Evolutionary conservation across 495 filamentous ascomycete genomes (phyloP), one percentile per base, ranked within the genome.

Genomic region (Cryomyces antarcticus): DNA sequence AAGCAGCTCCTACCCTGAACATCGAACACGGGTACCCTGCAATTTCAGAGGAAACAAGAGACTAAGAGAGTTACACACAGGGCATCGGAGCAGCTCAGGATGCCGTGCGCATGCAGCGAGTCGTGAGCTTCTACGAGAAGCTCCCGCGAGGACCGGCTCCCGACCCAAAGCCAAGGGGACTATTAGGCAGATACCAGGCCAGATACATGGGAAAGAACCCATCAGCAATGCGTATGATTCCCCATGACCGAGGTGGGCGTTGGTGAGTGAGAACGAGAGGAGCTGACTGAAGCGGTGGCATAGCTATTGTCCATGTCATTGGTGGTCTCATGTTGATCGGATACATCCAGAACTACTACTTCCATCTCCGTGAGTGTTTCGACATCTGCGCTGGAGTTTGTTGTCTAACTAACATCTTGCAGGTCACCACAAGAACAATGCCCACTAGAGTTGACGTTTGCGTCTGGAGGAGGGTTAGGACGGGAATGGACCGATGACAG

Each of bases 371-470:
- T 97, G 77, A 60, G 84, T 72, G 44, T 50, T 44, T 37, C 28
- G 7, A 9, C 27, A 35, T 37, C 27, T n/a, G 30, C 5, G 13
- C 40, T 42, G 7, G 37, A 31, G 30, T 30, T 30, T 24, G 17
- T 2, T 24, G 17, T 38, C 28, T 44, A 33, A 59, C 60, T 66
- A 49, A 67, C 51, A 41, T 31, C 30, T 27, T 41, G 34, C 52
- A 96, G 88, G 88, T 49, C 85, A 94, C 72, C 86, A 94, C 80
- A 96, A 96, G 80, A 93, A 95, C 77, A 85, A 96, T 61, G 80
- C 84, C 52, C 88, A 96, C 70, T 96, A 24, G 87, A 71, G 38
- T 29, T 31, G 30, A 57, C 50, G 48, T 43, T 1, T 13, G 17
- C 45, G 38, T 49, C 43, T 49, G 46, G 41, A 12, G 9, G 33